phyloP scores from a whole-genome alignment of 2,329 filamentous ascomycete species.

The Grosmannia huntii region DNA sequence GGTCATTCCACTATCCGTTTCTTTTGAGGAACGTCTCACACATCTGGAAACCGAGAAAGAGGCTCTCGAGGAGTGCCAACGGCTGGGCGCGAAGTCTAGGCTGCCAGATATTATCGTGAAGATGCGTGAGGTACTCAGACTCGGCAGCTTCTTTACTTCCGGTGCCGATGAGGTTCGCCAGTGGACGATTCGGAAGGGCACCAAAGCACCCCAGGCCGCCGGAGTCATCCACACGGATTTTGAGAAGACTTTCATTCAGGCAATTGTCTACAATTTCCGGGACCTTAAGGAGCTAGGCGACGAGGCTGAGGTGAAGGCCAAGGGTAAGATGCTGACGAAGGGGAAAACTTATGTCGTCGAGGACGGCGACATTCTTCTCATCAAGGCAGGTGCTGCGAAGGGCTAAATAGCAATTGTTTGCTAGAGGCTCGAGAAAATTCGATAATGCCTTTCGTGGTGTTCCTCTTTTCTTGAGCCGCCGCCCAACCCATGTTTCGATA shows the following conservation, averaged over 20 bases:
- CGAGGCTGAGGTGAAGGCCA: constrained; percentile 72
- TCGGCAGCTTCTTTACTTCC: constrained; percentile 94
- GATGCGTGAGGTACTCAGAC: constrained; percentile 84
- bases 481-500: neutral
- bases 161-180: constrained; percentile 93
- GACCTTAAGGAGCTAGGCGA: constrained; percentile 76
- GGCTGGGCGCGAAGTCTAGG: constrained; percentile 70
- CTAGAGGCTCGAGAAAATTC: neutral
- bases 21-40: constrained; percentile 83
- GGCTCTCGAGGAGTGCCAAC: constrained; percentile 77
- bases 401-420: constrained; percentile 26
- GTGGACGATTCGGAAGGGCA: constrained; percentile 93
- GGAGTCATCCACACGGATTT: constrained; percentile 98
- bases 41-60: constrained; percentile 66
- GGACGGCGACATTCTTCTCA: constrained; percentile 70
- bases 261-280: constrained; percentile 80
- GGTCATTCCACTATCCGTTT: constrained; percentile 85
- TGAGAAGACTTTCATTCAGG: constrained; percentile 99
- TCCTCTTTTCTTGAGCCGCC: neutral
- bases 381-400: constrained; percentile 83
- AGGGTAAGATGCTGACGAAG: constrained; percentile 96
- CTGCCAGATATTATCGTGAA: constrained; percentile 83
- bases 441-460: neutral
- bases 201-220: constrained; percentile 93
- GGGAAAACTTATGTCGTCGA: constrained; percentile 92